phyloP scores from a whole-genome alignment of 352 stramenopile species.

The Pythium guiyangense region DNA sequence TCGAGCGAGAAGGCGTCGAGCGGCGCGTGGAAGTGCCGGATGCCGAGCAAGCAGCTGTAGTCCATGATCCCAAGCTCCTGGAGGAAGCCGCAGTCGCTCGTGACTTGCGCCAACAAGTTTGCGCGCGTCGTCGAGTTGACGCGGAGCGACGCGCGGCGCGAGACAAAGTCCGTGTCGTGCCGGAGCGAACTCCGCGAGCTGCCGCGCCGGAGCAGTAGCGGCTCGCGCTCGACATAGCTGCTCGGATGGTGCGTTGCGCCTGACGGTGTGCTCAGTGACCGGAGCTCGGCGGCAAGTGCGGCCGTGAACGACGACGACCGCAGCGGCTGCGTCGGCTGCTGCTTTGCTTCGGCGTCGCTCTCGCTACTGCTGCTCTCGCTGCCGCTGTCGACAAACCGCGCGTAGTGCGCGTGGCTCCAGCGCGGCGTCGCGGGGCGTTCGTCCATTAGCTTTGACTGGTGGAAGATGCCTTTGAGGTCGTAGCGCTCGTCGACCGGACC shows the following conservation, averaged over 20 bases:
- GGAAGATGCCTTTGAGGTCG: conserved; percentile 82
- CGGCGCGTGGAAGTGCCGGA: conserved; percentile 47
- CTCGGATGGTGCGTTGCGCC: conserved; percentile 9
- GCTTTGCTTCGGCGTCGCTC: conserved; percentile 9
- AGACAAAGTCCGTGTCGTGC: conserved; percentile 81
- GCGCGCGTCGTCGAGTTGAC: conserved; percentile 71
- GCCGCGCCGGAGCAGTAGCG: conserved; percentile 44
- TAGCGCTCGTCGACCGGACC: conserved; percentile 75
- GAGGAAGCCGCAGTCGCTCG: conserved; percentile 78
- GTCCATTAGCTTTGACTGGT: conserved; percentile 54
- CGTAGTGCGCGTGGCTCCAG: conserved; percentile 19
- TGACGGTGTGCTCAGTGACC: conserved; percentile 14
- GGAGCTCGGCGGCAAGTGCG: no score
- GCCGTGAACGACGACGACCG: no score
- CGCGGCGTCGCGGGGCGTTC: conserved; percentile 27
- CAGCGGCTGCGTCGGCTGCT: background rate
- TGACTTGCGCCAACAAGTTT: conserved; percentile 76
- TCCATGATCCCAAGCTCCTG: conserved; percentile 87
- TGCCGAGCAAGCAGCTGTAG: conserved; percentile 81
- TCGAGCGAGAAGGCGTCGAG: conserved; percentile 47
- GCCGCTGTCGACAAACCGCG: background rate
- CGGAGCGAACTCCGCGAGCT: conserved; percentile 57
- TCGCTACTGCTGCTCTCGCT: conserved; percentile 18
- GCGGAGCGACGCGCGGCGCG: conserved; percentile 49
- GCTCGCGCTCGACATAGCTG: conserved; percentile 39